Percentiles rank a stretch among this genome's conserved stretches.
These are phyloP conservation scores for Suillus tomentosus DNA, from an alignment of 768 basidiomycete species.

Conservation along the genomic window DNA sequence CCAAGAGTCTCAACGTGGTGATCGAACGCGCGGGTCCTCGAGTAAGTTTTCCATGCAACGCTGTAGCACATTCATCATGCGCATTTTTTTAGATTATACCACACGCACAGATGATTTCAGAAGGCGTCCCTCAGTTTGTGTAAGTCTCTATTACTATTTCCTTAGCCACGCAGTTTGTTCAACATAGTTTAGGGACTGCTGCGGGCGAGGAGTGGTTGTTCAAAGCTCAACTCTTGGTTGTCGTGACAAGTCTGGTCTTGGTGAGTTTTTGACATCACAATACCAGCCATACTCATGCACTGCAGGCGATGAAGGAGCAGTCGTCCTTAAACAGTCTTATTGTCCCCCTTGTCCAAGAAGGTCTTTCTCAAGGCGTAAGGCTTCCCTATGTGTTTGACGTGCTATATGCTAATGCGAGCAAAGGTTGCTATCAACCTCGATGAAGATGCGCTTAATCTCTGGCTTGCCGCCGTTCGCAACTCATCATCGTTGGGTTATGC, in stretches of 20 bases:
- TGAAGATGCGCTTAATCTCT: conserved; percentile 75
- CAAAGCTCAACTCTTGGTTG: conserved; percentile 68
- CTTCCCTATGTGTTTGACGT: neutral
- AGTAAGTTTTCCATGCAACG: conserved; percentile 29
- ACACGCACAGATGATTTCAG: conserved; percentile 58
- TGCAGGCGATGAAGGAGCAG: conserved; percentile 65
- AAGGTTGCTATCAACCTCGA: conserved; percentile 73
- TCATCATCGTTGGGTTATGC: conserved; percentile 51
- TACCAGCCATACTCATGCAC: conserved; percentile 5
- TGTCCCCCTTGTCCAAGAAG: conserved; percentile 65
- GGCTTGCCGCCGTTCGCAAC: conserved; percentile 72
- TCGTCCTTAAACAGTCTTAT: conserved; percentile 60
- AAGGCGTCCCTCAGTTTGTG: conserved; percentile 73
- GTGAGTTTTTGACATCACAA: conserved; percentile 41
- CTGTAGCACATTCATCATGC: conserved; percentile 2
- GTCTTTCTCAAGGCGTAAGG: conserved; percentile 58
- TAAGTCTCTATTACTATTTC: conserved; percentile 36
- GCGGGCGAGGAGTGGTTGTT: conserved; percentile 72
- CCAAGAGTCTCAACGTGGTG: conserved; percentile 65
- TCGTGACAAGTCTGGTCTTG: conserved; percentile 68
- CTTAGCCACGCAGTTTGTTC: conserved; percentile 13
- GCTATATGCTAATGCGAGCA: conserved; percentile 7
- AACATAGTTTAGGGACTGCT: conserved; percentile 54
- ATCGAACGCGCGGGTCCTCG: conserved; percentile 50
- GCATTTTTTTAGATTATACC: conserved; percentile 61